Evolutionary conservation across 192 early-diverging fungal genomes (phyloP).

Genomic region (Coemansia aciculifera): DNA sequence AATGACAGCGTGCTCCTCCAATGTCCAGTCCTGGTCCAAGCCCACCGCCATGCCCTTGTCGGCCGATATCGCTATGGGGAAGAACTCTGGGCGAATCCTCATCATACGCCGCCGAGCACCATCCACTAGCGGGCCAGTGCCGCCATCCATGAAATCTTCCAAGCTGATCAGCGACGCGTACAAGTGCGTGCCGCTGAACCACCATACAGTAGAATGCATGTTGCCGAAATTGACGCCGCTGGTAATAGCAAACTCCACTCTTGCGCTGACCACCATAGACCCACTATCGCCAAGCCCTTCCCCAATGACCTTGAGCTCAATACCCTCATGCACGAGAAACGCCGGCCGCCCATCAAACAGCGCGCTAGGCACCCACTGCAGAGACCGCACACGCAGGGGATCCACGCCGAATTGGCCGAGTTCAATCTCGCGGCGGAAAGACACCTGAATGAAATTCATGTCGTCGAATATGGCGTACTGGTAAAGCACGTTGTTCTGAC

Average conservation of each 20-base stretch:
- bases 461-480: constrained; percentile 44
- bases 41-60: constrained; percentile 48
- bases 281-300: background rate
- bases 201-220: constrained; percentile 55
- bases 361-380: constrained; percentile 54
- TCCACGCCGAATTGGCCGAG: constrained; percentile 13
- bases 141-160: constrained; percentile 53
- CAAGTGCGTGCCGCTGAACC: constrained; percentile 42
- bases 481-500: constrained; percentile 16
- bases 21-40: constrained; percentile 50
- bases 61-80: constrained; percentile 42
- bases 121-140: constrained; percentile 9
- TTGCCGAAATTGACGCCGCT: constrained; percentile 54
- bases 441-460: constrained; percentile 21
- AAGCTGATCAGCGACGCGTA: constrained; percentile 43
- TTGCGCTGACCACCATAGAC: constrained; percentile 12
- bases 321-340: constrained; percentile 47
- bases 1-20: constrained; percentile 27
- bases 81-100: constrained; percentile 37
- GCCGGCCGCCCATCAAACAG: constrained; percentile 27
- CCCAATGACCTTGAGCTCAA: constrained; percentile 24
- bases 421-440: constrained; percentile 18
- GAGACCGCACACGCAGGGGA: constrained; percentile 31
- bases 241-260: constrained; percentile 30
- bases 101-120: constrained; percentile 2